Base-by-base conservation (phyloP, 1,139 yeast species). In the Pneumocystis carinii region DNA sequence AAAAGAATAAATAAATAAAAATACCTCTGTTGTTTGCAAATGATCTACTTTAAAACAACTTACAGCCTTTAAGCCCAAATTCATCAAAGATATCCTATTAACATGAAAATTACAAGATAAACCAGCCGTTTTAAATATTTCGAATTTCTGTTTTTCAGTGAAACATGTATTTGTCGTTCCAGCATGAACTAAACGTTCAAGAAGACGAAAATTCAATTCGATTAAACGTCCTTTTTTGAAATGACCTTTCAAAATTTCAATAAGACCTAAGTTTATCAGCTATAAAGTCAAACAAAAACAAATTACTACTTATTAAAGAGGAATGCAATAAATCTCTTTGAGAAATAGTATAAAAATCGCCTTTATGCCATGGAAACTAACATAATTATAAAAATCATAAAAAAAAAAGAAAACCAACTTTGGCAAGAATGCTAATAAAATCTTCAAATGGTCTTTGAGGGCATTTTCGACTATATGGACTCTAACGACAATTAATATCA, bases 361-460 rank as follows among this genome's bases (percentile, higher is more conserved):
- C 59, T 27, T 57, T 37, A 39, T 57, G 59, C 59, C 59, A 57
- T 29, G 59, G 59, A 29, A 57, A 57, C 59, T 57, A 57, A 48
- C 27, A 48, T 12, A 17, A 24, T 57, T 19, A 29, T 19, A 57
- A 39, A 57, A 19, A 57, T 57, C 14, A 39, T 36, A 19, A 56
- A 57, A 57, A 19, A 17, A 17, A 37, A 24, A 19, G 27, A 2
- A 5, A 48, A 42, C 2, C 17, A 24, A 48, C 59, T 39, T 57
- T 57, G 19, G 42, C 59, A 57, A 57, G 41, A 57, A 57, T 57
- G 14, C 59, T 57, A 57, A 57, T 39, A 29, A 57, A 39, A 19
- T 39, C 42, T 15, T 57, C 59, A 57, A 37, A 57, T 29, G 59
- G 59, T 7, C 59, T 37, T 24, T 57, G 42, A 19, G 59, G 59